phyloP scores from a whole-genome alignment of 1,139 yeast species.

The Blastobotrys arbuscula region DNA sequence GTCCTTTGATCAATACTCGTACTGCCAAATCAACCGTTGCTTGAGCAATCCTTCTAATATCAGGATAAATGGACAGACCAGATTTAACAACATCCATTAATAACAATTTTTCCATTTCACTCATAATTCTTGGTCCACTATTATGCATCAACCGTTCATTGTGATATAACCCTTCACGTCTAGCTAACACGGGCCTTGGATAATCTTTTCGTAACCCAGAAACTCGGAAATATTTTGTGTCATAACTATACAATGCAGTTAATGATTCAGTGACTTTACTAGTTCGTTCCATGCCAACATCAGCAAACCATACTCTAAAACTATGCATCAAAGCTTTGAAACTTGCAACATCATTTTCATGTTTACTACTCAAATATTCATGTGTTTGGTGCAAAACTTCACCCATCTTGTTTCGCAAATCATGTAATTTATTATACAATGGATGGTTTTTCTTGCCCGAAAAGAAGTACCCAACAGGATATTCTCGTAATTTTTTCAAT shows the following conservation, averaged over 20 bases:
- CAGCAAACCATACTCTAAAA: constrained; percentile 74
- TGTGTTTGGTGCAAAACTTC: constrained; percentile 57
- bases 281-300: constrained; percentile 70
- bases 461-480: constrained; percentile 44
- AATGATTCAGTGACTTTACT: constrained; percentile 51
- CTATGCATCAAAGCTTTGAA: constrained; percentile 63
- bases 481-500: constrained; percentile 30
- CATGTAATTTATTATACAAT: constrained; percentile 56
- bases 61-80: constrained; percentile 66
- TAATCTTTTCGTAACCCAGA: constrained; percentile 60
- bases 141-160: constrained; percentile 68
- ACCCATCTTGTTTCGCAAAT: constrained; percentile 59
- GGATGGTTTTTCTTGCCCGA: constrained; percentile 42
- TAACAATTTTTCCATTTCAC: constrained; percentile 58
- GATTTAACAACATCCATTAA: constrained; percentile 64
- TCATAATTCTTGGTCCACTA: constrained; percentile 68
- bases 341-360: constrained; percentile 64
- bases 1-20: constrained; percentile 66
- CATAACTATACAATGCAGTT: constrained; percentile 41
- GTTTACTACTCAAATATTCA: constrained; percentile 44
- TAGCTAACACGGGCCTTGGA: constrained; percentile 73
- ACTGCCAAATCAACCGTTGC: constrained; percentile 62
- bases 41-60: constrained; percentile 68
- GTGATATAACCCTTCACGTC: constrained; percentile 74
- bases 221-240: constrained; percentile 43